Conservation (phyloP, 768 basidiomycete species). For the Gymnopilus junonius region DNA sequence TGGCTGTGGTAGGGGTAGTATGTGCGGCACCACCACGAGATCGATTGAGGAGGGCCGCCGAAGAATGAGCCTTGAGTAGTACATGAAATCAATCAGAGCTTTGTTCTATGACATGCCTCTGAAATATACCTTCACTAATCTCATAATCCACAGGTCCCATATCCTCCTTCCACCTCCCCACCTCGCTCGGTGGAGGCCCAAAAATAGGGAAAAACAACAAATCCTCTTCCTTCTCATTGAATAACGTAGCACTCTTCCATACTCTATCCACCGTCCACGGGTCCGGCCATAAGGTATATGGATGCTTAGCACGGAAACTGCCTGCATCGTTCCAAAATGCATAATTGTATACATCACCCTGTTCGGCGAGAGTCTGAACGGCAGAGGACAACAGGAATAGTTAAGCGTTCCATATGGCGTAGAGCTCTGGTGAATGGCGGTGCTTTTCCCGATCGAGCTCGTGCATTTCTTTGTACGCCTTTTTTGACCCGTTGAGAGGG, state of each 20-base stretch:
- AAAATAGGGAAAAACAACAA: constrained; percentile 53
- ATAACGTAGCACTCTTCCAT: constrained; percentile 38
- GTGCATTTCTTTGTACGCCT: constrained; percentile 46
- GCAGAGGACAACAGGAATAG: constrained; percentile 53
- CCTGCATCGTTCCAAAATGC: constrained; percentile 65
- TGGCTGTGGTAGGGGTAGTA: constrained; percentile 58
- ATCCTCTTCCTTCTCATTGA: constrained; percentile 41
- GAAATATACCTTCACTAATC: constrained; percentile 51
- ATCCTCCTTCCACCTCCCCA: constrained; percentile 44
- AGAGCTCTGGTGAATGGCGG: constrained; percentile 50
- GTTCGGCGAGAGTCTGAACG: constrained; percentile 26
- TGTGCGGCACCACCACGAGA: constrained; percentile 47
- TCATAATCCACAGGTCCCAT: constrained; percentile 55
- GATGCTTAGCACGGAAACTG: constrained; percentile 49
- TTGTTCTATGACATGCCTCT: not conserved
- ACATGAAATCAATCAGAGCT: not conserved
- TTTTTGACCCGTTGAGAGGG: constrained; percentile 38
- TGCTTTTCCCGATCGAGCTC: constrained; percentile 46
- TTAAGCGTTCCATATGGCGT: constrained; percentile 61
- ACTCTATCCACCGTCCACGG: constrained; percentile 40
- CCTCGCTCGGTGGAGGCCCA: constrained; percentile 33
- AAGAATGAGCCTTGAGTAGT: constrained; percentile 57
- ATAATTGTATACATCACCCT: constrained; percentile 48
- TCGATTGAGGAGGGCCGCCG: constrained; percentile 48
- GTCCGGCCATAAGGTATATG: constrained; percentile 54